Evolutionary conservation across 176 grass and related monocot genomes (phyloP).

Genomic region (Rhynchospora pubera): DNA sequence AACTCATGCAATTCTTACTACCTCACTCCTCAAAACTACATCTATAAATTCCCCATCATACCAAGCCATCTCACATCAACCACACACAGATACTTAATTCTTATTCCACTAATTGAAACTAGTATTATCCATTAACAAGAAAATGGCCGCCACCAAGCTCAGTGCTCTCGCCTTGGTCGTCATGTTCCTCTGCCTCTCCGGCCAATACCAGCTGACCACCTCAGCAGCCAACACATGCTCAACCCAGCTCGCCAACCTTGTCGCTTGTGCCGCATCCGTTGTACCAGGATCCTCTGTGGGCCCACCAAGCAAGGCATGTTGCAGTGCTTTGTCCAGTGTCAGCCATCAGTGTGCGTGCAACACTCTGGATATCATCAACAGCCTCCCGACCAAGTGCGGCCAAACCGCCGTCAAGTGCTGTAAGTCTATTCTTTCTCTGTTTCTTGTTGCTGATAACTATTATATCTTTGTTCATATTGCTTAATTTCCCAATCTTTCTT

Average conservation of each 20-base stretch:
- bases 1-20: conserved; percentile 3
- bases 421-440: conserved; percentile 15
- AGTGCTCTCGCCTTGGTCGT: neutral
- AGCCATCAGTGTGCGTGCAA: conserved; percentile 56
- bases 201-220: neutral
- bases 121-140: neutral
- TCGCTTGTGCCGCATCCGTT: conserved; percentile 53
- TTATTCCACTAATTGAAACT: neutral
- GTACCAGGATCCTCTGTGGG: conserved; percentile 44
- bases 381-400: conserved; percentile 58
- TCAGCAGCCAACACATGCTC: conserved; percentile 35
- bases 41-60: neutral
- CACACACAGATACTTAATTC: neutral
- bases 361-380: conserved; percentile 70
- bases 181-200: conserved; percentile 18
- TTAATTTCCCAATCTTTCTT: too few relatives aligned
- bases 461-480: too few relatives aligned
- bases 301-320: conserved; percentile 56
- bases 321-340: conserved; percentile 49
- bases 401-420: conserved; percentile 34
- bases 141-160: conserved; percentile 17
- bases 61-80: neutral
- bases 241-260: conserved; percentile 43
- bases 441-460: neutral
- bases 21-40: neutral